Conservation (phyloP, 1,284 basidiomycete species). For the Naganishia albida region DNA sequence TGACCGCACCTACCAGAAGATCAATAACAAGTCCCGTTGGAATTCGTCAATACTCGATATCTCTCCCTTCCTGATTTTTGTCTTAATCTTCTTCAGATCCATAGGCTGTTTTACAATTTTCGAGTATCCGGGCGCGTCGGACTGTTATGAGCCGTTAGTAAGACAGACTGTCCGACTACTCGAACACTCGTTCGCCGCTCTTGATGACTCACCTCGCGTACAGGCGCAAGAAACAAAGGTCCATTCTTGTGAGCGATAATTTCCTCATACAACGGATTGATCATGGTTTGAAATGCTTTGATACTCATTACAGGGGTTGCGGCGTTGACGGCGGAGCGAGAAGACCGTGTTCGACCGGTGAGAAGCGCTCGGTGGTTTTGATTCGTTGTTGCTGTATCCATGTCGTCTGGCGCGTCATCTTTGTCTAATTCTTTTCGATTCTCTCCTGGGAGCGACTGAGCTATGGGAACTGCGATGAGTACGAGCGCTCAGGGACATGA, state of each 20-base stretch:
- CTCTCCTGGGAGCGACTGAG: constrained; percentile 27
- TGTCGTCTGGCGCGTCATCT: background rate
- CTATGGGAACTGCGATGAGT: constrained; percentile 14
- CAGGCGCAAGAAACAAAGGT: constrained; percentile 27
- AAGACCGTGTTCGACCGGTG: constrained; percentile 15
- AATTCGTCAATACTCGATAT: constrained; percentile 80
- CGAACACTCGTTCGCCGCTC: background rate
- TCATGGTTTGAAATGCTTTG: constrained; percentile 28
- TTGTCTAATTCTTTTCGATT: constrained; percentile 16
- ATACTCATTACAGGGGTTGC: constrained; percentile 16
- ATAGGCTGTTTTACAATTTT: constrained; percentile 88
- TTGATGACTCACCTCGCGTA: constrained; percentile 28
- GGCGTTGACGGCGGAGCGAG: constrained; percentile 20
- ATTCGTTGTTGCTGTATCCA: constrained; percentile 1
- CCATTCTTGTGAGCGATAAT: constrained; percentile 32
- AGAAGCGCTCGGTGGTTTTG: background rate
- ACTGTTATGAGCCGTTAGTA: constrained; percentile 29
- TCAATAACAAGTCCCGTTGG: constrained; percentile 82
- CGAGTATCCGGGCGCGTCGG: constrained; percentile 85
- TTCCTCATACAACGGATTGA: constrained; percentile 31
- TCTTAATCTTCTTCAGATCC: constrained; percentile 87
- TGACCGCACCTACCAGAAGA: constrained; percentile 66
- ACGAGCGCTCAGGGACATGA: background rate
- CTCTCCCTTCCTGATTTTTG: constrained; percentile 74
- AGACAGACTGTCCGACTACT: background rate